phyloP scores from a whole-genome alignment of 108 stramenopile species.

The Cylindrotheca closterium region DNA sequence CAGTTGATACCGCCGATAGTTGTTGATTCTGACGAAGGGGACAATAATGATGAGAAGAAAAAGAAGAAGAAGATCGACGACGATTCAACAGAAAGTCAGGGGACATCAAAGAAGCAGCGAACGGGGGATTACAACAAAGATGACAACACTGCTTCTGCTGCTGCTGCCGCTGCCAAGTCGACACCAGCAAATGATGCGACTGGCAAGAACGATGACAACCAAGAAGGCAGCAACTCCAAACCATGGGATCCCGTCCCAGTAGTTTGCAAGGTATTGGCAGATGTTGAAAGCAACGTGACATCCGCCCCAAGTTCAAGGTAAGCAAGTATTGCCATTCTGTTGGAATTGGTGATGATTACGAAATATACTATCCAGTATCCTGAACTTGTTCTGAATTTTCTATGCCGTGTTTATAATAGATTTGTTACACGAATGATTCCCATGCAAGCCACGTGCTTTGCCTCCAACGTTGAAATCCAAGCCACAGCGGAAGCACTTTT shows the following conservation, averaged over 20 bases:
- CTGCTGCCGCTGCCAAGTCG: not conserved
- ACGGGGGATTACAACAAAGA: not conserved
- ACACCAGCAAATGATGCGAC: not conserved
- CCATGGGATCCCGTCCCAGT: conserved; percentile 73
- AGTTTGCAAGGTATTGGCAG: conserved; percentile 50
- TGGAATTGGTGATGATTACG: too few species aligned
- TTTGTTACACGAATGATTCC: conserved; percentile 84
- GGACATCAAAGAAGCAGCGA: not conserved
- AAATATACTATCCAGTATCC: not conserved
- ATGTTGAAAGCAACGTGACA: conserved; percentile 23
- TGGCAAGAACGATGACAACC: conserved; percentile 10
- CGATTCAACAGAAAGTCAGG: not conserved
- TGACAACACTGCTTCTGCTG: not conserved
- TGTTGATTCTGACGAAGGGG: conserved; percentile 1
- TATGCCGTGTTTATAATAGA: conserved; percentile 13
- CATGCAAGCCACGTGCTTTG: conserved; percentile 79
- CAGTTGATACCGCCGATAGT: conserved; percentile 45
- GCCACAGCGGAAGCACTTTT: conserved; percentile 42
- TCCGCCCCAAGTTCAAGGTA: conserved; percentile 19
- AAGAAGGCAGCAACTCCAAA: not conserved
- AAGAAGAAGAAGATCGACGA: conserved; percentile 10
- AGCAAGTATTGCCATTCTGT: too few species aligned
- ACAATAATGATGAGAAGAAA: conserved; percentile 6
- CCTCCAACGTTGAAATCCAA: conserved; percentile 68
- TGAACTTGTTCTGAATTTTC: not conserved